A percentile compares a stretch with the other conserved stretches of the same genome.
These are phyloP conservation scores for Willaertia magna DNA, from an alignment of 208 protist species.

Conservation along the genomic window DNA sequence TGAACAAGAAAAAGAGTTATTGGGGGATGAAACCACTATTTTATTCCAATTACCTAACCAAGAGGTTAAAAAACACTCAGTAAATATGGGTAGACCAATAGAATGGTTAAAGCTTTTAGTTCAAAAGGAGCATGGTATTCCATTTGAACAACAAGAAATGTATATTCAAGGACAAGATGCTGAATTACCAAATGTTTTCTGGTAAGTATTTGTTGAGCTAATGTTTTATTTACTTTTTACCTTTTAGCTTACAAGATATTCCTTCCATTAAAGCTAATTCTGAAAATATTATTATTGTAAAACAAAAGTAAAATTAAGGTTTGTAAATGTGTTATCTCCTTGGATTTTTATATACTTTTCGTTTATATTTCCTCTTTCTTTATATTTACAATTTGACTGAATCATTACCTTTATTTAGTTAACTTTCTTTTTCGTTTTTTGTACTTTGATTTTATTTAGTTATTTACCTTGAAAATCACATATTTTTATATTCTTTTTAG, in stretches of 20 bases:
- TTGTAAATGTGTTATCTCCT: neutral
- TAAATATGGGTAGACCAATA: neutral
- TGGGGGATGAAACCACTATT: neutral
- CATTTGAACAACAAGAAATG: neutral
- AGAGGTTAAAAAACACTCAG: neutral
- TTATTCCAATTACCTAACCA: neutral
- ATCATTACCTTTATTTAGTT: no score
- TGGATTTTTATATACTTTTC: no score
- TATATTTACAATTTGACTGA: no score
- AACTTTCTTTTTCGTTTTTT: no score
- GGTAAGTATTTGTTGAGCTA: no score
- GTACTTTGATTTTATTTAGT: no score
- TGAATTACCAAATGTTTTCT: neutral
- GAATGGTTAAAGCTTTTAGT: neutral
- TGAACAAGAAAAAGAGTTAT: neutral
- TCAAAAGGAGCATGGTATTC: constrained; percentile 1
- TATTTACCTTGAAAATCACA: no score
- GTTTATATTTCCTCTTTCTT: no score
- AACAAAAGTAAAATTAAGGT: neutral
- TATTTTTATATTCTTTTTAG: no score
- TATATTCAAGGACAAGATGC: neutral
- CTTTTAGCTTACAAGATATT: neutral
- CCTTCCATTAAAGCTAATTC: neutral
- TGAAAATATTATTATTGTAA: neutral
- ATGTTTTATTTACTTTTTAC: no score